These are phyloP conservation scores for Leccinum arenicola DNA, from an alignment of 768 basidiomycete genomes.

Conservation along the genomic window DNA sequence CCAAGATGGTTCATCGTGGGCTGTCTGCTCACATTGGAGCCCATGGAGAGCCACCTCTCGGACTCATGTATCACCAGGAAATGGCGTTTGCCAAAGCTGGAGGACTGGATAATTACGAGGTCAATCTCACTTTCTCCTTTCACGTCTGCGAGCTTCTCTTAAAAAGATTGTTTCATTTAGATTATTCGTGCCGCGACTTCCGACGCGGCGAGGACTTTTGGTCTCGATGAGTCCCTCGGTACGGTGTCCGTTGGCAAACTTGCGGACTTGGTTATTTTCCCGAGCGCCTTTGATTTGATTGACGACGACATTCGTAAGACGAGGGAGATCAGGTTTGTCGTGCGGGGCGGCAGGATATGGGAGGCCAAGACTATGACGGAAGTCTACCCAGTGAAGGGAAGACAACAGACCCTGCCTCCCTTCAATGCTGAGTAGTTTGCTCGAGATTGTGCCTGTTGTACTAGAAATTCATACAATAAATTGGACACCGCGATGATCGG, in stretches of 20 bases:
- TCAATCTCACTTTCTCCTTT: constrained; percentile 20
- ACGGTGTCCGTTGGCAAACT: constrained; percentile 64
- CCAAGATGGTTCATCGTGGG: constrained; percentile 66
- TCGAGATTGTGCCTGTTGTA: not conserved
- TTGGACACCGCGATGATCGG: not conserved
- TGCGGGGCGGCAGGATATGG: constrained; percentile 69
- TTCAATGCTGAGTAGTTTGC: constrained; percentile 46
- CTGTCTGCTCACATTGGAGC: constrained; percentile 66
- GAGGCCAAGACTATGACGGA: constrained; percentile 65
- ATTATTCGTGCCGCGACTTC: constrained; percentile 68
- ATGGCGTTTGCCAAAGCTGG: constrained; percentile 64
- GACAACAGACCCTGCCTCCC: constrained; percentile 52
- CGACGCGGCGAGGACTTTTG: constrained; percentile 61
- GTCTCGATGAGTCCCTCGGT: constrained; percentile 59
- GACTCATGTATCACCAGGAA: constrained; percentile 75
- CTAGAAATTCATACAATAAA: not conserved
- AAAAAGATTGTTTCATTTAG: constrained; percentile 31
- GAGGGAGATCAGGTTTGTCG: constrained; percentile 52
- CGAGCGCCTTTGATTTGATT: constrained; percentile 56
- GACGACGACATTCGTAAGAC: constrained; percentile 49
- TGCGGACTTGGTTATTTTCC: constrained; percentile 69
- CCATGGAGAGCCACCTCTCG: constrained; percentile 70
- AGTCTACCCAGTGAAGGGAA: constrained; percentile 66
- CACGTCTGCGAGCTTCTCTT: not conserved
- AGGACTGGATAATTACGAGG: constrained; percentile 71